A percentile compares a stretch with the other conserved stretches of the same genome.
Conservation (phyloP, 169 alveolate species). For the Plasmodium vivax region DNA sequence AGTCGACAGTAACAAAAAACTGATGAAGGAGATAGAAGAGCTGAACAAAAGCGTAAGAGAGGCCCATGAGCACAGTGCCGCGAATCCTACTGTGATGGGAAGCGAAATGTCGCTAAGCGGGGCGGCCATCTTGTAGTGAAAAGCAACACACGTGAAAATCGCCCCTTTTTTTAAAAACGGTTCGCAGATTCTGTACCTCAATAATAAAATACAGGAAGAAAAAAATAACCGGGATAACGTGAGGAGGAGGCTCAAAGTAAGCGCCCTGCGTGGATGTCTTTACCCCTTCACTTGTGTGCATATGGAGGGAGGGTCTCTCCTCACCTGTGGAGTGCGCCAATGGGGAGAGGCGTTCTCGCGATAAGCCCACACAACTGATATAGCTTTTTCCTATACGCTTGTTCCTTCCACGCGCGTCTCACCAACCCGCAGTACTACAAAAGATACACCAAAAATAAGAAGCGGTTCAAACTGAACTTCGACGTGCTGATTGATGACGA, state of each 20-base stretch:
- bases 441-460: constrained; percentile 28
- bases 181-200: constrained; percentile 26
- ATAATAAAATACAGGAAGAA: constrained; percentile 64
- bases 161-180: not conserved
- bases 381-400: not conserved
- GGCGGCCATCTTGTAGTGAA: not conserved
- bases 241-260: constrained; percentile 26
- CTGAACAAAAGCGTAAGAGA: constrained; percentile 38
- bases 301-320: not conserved
- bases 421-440: constrained; percentile 19
- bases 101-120: not conserved
- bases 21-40: constrained; percentile 30
- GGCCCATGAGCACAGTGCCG: not conserved
- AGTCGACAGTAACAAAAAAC: constrained; percentile 49
- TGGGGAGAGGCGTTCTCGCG: not conserved
- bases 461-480: constrained; percentile 14
- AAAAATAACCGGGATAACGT: constrained; percentile 8
- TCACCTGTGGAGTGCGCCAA: not conserved
- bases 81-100: not conserved
- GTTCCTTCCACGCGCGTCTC: not conserved
- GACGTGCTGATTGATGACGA: not conserved
- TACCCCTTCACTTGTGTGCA: not conserved
- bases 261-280: not conserved
- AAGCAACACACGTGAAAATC: not conserved
- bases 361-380: not conserved